Conservation (phyloP, 2,329 filamentous ascomycete genomes). For the Sporothrix variecibatus region DNA sequence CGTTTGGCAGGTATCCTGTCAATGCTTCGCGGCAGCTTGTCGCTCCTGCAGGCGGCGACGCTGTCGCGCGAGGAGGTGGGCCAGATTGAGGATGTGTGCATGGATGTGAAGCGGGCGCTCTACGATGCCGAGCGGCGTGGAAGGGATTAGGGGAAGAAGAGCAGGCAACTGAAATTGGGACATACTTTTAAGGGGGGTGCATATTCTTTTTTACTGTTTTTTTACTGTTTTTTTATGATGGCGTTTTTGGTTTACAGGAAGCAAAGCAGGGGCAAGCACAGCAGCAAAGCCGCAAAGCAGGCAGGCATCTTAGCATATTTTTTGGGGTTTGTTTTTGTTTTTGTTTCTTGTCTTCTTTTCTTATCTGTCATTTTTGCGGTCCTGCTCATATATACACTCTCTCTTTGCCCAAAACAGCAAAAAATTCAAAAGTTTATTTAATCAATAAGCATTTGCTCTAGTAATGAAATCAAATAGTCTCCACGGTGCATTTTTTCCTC, state of each 20-base stretch:
- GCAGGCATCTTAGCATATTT: conserved; percentile 11
- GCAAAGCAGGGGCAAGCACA: not conserved
- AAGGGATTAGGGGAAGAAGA: conserved; percentile 36
- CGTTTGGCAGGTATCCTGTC: conserved; percentile 53
- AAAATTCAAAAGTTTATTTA: not conserved
- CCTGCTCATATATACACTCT: not conserved
- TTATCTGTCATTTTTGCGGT: not conserved
- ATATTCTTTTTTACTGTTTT: not conserved
- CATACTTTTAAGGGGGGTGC: not conserved
- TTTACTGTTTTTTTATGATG: not conserved
- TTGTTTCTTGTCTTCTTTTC: not conserved
- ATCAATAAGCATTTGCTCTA: not conserved
- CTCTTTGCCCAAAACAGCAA: conserved; percentile 7
- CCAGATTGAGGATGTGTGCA: conserved; percentile 74
- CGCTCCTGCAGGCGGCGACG: conserved; percentile 58
- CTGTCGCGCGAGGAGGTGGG: conserved; percentile 67
- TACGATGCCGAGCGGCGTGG: conserved; percentile 69
- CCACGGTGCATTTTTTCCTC: not conserved
- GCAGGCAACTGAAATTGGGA: not conserved
- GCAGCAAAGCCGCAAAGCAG: not conserved
- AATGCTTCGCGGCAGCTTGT: conserved; percentile 58
- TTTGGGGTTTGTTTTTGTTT: not conserved
- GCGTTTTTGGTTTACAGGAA: conserved; percentile 4
- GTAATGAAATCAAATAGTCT: not conserved
- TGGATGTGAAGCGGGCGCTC: conserved; percentile 74